Percentiles rank a stretch among this genome's conserved stretches.
Conservation (phyloP, 306 rosid genomes). For the Cucurbita argyrosperma region DNA sequence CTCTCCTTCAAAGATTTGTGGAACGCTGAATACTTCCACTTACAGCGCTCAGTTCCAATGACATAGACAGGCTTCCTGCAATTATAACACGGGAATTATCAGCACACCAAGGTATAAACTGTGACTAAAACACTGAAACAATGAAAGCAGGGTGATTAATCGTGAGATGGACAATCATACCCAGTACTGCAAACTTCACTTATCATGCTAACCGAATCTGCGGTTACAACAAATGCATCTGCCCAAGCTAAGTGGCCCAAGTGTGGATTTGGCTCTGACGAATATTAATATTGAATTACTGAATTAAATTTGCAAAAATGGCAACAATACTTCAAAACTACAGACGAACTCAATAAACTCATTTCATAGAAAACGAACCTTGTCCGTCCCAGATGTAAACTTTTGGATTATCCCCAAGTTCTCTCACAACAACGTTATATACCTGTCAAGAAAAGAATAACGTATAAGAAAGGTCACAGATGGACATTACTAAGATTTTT, state of each 20-base stretch:
- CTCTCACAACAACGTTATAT: slow-evolving; percentile 38
- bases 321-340: background rate
- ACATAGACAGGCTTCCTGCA: slow-evolving; percentile 81
- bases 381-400: slow-evolving; percentile 72
- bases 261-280: slow-evolving; percentile 64
- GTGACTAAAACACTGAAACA: background rate
- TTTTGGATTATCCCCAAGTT: slow-evolving; percentile 68
- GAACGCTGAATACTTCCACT: slow-evolving; percentile 75
- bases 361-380: slow-evolving; percentile 29
- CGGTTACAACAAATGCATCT: slow-evolving; percentile 79
- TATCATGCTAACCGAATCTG: slow-evolving; percentile 84
- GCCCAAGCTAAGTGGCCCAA: slow-evolving; percentile 97
- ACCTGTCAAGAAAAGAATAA: slow-evolving; percentile 36
- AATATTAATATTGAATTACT: background rate
- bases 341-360: background rate
- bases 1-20: slow-evolving; percentile 55
- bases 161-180: slow-evolving; percentile 27
- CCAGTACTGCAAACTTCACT: slow-evolving; percentile 98
- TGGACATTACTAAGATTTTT: background rate
- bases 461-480: background rate
- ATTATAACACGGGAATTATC: background rate
- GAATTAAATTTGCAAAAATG: background rate
- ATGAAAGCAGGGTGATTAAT: background rate
- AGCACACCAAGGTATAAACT: background rate
- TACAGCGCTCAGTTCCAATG: slow-evolving; percentile 68